Conservation (phyloP, 2,329 filamentous ascomycete species). For the Talaromyces marneffei region DNA sequence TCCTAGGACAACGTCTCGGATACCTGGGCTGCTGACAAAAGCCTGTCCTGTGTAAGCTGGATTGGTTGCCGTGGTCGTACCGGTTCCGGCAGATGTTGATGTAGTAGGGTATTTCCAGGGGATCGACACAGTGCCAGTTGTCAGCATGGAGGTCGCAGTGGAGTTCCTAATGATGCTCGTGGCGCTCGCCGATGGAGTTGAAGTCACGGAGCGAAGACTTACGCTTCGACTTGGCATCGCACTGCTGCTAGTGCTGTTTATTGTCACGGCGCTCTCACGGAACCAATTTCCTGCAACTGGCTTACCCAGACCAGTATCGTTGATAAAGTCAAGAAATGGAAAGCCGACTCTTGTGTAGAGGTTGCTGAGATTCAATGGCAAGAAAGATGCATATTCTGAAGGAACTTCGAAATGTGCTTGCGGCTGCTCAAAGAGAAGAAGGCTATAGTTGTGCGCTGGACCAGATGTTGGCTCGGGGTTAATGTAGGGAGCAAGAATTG, state of each 20-base stretch:
- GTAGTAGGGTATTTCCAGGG: neutral
- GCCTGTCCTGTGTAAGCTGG: neutral
- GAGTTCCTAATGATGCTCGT: neutral
- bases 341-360: neutral
- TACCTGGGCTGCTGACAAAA: neutral
- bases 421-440: slow-evolving; percentile 7
- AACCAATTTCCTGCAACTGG: slow-evolving; percentile 12
- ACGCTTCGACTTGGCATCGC: neutral
- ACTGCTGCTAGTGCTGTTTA: neutral
- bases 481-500: slow-evolving; percentile 2
- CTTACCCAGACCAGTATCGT: neutral
- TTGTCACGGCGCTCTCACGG: neutral
- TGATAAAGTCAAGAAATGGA: slow-evolving; percentile 5
- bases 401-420: neutral
- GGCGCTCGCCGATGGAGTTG: neutral
- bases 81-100: neutral
- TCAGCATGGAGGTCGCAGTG: neutral
- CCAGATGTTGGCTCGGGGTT: neutral
- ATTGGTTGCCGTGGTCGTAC: neutral
- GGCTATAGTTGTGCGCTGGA: slow-evolving; percentile 5
- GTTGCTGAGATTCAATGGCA: neutral
- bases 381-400: neutral
- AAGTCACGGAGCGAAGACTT: neutral
- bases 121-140: neutral
- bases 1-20: neutral